Base-by-base conservation (phyloP, 2,329 filamentous ascomycete species). In the Hypoxylon sp. region DNA sequence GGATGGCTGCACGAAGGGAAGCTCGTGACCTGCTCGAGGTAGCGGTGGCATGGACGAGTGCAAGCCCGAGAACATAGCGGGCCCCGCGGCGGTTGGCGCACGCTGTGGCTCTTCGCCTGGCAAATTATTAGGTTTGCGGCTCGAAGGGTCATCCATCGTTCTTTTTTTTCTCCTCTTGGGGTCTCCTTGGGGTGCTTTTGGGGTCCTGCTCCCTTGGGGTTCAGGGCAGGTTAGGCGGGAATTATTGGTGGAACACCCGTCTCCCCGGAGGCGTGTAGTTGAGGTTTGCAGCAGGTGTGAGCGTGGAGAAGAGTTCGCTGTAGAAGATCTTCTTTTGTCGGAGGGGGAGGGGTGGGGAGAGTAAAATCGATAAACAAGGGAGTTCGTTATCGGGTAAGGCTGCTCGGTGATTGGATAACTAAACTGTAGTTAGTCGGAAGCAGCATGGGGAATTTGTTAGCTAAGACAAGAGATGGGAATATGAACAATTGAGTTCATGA, bases 1-100 rank as follows among this genome's bases (percentile, higher is more conserved):
- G 67, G 86, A 89, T 67, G 87, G 87, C 79, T 85, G 84, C 74
- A 87, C 86, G 79, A 88, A 87, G 70, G 84, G 85, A 74, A 86
- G 84, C 78, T 87, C 80, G 79, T 83, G 81, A 78, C 82, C 79
- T 63, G 75, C 74, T 77, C 77, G 69, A 70, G 70, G 67, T 36
- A 75, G 68, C 65, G 72, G 71, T 67, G 73, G 70, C 61, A 74
- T 67, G 50, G 73, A 69, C 50, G 70, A 65, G 45, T 63, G 49
- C 45, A 62, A 60, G 32, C 51, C 64, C 38, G 66, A 64, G 11
- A 63, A 52, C 60, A 68, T 67, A 48, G 70, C 68, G 68, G 70
- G 70, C 65, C 45, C 64, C 51, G 51, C 13, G 65, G 60, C 57
- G 62, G 67, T 67, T 67, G 68, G 65, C 53, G 69, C 70, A 68